Base-by-base conservation (phyloP, 805 yeast genomes). In the Wickerhamomyces subpelliculosus region DNA sequence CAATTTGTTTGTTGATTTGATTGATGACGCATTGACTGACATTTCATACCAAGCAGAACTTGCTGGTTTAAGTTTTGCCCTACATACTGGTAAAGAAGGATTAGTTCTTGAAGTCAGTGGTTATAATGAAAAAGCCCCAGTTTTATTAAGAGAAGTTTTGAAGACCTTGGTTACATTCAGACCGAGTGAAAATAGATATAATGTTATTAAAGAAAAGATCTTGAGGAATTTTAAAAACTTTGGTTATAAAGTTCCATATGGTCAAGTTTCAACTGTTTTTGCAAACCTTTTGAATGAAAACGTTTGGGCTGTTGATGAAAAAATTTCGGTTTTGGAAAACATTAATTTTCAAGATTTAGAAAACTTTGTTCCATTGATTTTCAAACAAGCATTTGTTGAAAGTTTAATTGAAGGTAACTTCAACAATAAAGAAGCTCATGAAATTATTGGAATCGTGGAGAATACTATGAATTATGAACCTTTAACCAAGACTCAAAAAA, bases 21-120 rank as follows among this genome's bases (percentile, higher is more conserved):
- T 90, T 18, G 83, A 77, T 37, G 96, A 89, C 52, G 76, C 75
- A 26, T 65, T 93, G 45, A 78, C 77, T 48, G 89, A 87, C 51
- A 62, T 78, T 37, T 76, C 86, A 9, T 90, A 90, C 52, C 83
- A 84, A 53, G 97, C 98, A 1, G 73, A 77, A 8, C 68, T 88
- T 39, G 96, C 93, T 2, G 93, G 93, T 1, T 69, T 87, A 40
- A 64, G 70, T 36, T 78, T 78, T 41, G 61, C 69, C 2, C 67
- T 89, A 29, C 60, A 68, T 23, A 64, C 73, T 41, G 74, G 81
- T 39, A 72, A 81, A 44, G 87, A 80, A 47, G 95, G 96, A 0
- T 52, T 89, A 29, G 72, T 73, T 28, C 54, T 90, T 32, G 75
- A 74, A 34, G 66, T 87, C 18, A 66, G 70, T 28, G 98, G 98